Evolutionary conservation across 345 rosid genomes (phyloP), one percentile per base, ranked within the genome.

Genomic region (Linum lewisii): DNA sequence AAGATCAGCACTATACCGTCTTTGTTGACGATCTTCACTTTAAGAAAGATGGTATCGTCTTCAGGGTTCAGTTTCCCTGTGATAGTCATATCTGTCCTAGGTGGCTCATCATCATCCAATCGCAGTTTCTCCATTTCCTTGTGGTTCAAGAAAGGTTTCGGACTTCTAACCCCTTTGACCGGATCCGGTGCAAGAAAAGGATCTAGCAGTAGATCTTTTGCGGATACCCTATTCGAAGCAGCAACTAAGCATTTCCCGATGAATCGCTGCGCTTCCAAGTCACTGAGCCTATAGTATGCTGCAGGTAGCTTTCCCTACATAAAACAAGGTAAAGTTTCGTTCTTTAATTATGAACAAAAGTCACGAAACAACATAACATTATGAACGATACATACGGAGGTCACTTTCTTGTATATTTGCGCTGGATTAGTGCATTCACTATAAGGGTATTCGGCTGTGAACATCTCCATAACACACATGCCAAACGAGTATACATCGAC

Each of bases 291-390:
- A 75, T 84, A 82, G 72, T 77, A 82, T 26, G 86, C 85, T 61
- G 72, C 79, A 4, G 95, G 95, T 24, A 87, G 71, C 72, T 81
- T 84, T 65, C 95, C 95, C 95, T 87, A 77, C 38, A 66, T 57
- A 52, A 72, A 15, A 54, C 4, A 66, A 29, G 11, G 61, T 50
- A 57, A 68, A 20, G 44, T 37, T 59, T 59, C 49, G 25, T 59
- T 59, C 14, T 6, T 7, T 7, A 7, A 49, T 14, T 58, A 34
- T 16, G 6, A 47, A 8, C 14, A 23, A 23, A 21, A 7, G 7
- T 21, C 15, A 16, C 3, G 19, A 25, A 16, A 36, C 21, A n/a
- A n/a, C n/a, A n/a, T n/a, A n/a, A n/a, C 21, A 18, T 19, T 42
- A 51, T 45, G 67, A 49, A 13, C 10, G 15, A 29, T 32, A 21